Evolutionary conservation across 805 yeast species (phyloP).

Genomic region (Sugiyamaella boreocaroliniensis): DNA sequence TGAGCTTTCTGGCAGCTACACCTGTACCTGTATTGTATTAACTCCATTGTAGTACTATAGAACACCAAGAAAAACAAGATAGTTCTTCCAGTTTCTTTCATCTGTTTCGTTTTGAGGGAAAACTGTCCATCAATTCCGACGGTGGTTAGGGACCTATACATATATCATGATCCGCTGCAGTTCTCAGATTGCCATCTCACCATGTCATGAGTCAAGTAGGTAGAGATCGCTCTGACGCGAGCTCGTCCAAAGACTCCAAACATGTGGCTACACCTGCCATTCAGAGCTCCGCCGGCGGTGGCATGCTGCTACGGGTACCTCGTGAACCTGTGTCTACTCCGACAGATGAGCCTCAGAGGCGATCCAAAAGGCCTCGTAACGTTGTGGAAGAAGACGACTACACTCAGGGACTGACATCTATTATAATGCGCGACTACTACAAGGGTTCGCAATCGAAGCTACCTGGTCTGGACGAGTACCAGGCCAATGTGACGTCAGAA

Average conservation of each 20-base stretch:
- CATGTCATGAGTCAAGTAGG: not conserved
- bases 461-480: conserved; percentile 18
- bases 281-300: conserved; percentile 8
- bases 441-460: conserved; percentile 1
- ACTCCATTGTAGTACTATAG: too few species aligned
- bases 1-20: too few species aligned
- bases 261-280: not conserved
- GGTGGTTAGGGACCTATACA: not conserved
- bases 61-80: too few species aligned
- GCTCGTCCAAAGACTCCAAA: not conserved
- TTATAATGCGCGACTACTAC: conserved; percentile 19
- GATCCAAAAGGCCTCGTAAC: conserved; percentile 4
- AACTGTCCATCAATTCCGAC: too few species aligned
- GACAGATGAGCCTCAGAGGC: not conserved
- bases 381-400: conserved; percentile 28
- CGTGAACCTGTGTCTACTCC: not conserved
- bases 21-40: too few species aligned
- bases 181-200: not conserved
- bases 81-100: too few species aligned
- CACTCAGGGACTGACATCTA: conserved; percentile 16
- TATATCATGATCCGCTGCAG: conserved; percentile 1
- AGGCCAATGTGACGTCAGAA: conserved; percentile 26
- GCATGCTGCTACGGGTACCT: conserved; percentile 8
- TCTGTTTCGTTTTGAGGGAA: too few species aligned
- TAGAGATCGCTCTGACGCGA: not conserved